phyloP scores from a whole-genome alignment of 768 basidiomycete species.

The Hysterangium stoloniferum region DNA sequence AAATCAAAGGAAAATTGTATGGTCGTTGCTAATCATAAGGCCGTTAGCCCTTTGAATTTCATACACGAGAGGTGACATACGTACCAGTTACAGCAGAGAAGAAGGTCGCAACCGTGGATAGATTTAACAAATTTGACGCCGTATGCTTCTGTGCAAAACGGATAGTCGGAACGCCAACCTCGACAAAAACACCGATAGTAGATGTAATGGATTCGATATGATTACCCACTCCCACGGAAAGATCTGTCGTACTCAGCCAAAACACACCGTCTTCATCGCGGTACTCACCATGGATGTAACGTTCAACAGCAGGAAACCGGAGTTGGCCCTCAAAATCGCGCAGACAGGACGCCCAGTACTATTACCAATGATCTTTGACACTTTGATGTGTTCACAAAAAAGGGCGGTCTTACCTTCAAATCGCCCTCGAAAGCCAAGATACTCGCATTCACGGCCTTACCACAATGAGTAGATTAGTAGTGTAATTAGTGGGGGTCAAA shows the following conservation, averaged over 20 bases:
- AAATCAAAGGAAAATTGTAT: constrained; percentile 58
- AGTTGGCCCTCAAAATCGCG: constrained; percentile 63
- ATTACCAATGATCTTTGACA: constrained; percentile 7
- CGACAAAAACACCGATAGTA: constrained; percentile 65
- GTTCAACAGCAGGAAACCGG: constrained; percentile 60
- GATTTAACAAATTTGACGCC: constrained; percentile 59
- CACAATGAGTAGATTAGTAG: constrained; percentile 36
- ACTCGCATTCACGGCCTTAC: constrained; percentile 62
- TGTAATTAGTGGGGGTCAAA: background rate
- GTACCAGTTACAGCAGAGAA: constrained; percentile 71
- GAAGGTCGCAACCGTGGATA: constrained; percentile 73
- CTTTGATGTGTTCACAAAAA: constrained; percentile 9
- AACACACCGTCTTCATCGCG: constrained; percentile 36
- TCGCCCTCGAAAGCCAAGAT: constrained; percentile 64
- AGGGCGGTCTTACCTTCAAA: constrained; percentile 40
- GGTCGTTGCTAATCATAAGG: constrained; percentile 18
- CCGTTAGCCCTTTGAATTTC: background rate
- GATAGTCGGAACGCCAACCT: constrained; percentile 73
- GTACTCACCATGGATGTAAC: constrained; percentile 47
- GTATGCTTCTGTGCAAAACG: constrained; percentile 70
- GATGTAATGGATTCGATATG: constrained; percentile 63
- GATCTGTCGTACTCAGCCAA: constrained; percentile 42
- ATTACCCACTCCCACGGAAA: constrained; percentile 34
- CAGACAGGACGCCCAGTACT: constrained; percentile 75
- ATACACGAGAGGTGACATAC: constrained; percentile 16